Base-by-base conservation (phyloP, 2,329 filamentous ascomycete genomes). In the Trichoderma guizhouense region DNA sequence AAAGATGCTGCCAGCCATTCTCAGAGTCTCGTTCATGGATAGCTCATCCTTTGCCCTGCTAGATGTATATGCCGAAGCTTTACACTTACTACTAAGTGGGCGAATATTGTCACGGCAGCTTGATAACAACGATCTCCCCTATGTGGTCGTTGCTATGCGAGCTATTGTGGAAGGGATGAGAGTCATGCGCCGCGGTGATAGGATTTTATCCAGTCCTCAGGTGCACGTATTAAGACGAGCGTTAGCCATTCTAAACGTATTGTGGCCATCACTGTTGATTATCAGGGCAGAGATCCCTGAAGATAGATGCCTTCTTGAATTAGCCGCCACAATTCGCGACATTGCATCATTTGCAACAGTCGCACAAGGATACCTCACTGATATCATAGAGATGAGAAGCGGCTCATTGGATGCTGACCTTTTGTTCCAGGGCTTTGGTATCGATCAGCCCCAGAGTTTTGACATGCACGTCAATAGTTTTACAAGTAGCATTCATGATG, bases 1-100 rank as follows among this genome's bases (percentile, higher is more conserved):
- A 32, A 85, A 82, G 63, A 89, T 90, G 86, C 74, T 90, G 3
- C 87, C 88, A 0, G 84, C 86, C n/a, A 81, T 87, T 5, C 77
- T 89, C 14, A 80, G 76, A 58, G 82, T 84, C 1, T 79, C 81
- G 0, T 75, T 80, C 12, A 74, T 76, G 8, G 78, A 77, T 12
- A 76, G 76, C 3, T 77, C 82, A 14, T 82, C 82, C 0, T 89
- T 84, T 79, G 80, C 85, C 15, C 76, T 90, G 61, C 74, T 89
- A 7, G 83, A 88, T 57, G 81, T 87, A 21, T 89, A 89, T 74
- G 78, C 80, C 26, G 79, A 81, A 32, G 86, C 85, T 2, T 72
- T 88, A 9, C 77, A 79, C 32, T 74, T 76, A 14, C 75, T 82
- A 4, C 76, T 87, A 21, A 77, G 76, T 6, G 76, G 76, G 18